Base-by-base conservation (phyloP, 2,329 filamentous ascomycete genomes). In the Aspergillus sojae region DNA sequence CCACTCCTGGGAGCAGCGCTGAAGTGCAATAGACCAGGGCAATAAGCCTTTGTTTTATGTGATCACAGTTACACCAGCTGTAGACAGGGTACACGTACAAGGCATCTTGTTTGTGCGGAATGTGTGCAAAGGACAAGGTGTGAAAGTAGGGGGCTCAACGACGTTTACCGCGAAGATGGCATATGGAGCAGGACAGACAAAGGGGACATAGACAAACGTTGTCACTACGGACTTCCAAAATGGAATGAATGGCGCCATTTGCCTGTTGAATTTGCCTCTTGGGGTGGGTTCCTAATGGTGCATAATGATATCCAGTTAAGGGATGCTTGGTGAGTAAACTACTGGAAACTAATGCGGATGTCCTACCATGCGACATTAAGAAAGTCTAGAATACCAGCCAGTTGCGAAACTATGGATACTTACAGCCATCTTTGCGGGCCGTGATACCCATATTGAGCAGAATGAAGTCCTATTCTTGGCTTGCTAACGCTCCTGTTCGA, bases 211-310 rank as follows among this genome's bases (percentile, higher is more conserved):
- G 19, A 41, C 16, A 6, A 36, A 36, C 5, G 16, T 3, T 41
- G 34, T 9, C 5, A 16, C 7, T 19, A 41, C 16, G 3, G 19
- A 3, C 6, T 7, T n/a, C 19, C 16, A 6, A 4, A 19, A 19
- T 41, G 7, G 16, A 7, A 10, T 1, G 6, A 9, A n/a, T 19
- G 39, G n/a, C 21, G 69, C 61, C 4, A 68, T 59, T 41, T 60
- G 69, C 5, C 71, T 11, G 66, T 64, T 3, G 62, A 57, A 4
- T 65, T 73, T 9, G 67, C 66, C 5, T 62, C 57, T 39, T 70
- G 11, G 71, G 69, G 7, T 71, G 72, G 6, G 67, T 70, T 7
- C 72, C 70, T 1, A 64, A 62, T 10, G 1, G 14, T 46, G 7
- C 26, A 39, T 6, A 56, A 63, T 6, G 68, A 72, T 62, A 21